Base-by-base conservation (phyloP, 345 rosid species). In the Eucalyptus viminalis region DNA sequence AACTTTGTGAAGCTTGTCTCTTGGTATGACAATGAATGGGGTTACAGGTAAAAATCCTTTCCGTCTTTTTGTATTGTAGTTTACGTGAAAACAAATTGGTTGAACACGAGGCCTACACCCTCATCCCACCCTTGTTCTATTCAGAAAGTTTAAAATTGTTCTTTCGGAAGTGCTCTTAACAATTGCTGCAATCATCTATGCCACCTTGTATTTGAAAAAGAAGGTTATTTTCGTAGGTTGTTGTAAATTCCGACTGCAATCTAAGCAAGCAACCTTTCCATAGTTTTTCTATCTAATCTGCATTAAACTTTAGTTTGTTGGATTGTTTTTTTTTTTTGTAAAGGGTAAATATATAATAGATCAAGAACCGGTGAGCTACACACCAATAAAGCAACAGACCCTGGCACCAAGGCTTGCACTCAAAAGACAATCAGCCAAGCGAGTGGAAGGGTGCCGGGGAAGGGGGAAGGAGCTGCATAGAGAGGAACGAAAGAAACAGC, bases 11-110 rank as follows among this genome's bases (percentile, higher is more conserved):
- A 94, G n/a, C n/a, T n/a, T n/a, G 91, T 94, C 37, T 87, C 93
- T 11, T 94, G 94, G 96, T 92, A 94, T 65, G 95, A 94, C 91
- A 93, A 93, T 21, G 95, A 92, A 87, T 91, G 95, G 94, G 95
- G 96, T 29, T 94, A 94, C 94, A 93, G 94, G 94, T 94, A 92
- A 89, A 19, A 76, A 13, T 76, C 7, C 47, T 62, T 50, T 6
- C 40, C 7, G 62, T 40, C 14, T 19, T 24, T 87, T 25, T 8
- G 49, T 29, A 14, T n/a, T 8, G 45, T 11, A 76, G 83, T 21
- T 5, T 76, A 19, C 81, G 3, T 76, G 45, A 37, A 21, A 76
- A 21, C 15, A 37, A 76, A 76, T 11, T 1, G 81, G 40, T 65
- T 65, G 76, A n/a, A 65, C 76, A 67, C 3, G 80, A 17, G 8